These are phyloP conservation scores for Neospora caninum DNA, from an alignment of 169 alveolate genomes.

Conservation along the genomic window DNA sequence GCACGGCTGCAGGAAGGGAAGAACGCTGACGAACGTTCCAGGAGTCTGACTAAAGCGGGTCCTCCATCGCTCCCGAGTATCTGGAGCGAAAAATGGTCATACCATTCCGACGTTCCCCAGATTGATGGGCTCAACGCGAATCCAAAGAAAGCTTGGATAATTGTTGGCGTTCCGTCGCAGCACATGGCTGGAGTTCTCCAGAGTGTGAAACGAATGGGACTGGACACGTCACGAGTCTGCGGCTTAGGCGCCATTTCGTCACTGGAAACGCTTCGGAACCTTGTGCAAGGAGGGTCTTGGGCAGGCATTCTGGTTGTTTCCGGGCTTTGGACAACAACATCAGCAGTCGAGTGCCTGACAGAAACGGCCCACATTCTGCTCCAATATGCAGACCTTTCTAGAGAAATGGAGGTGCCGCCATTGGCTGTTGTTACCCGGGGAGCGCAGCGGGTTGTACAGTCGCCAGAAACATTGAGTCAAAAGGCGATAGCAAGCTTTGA, in stretches of 20 bases:
- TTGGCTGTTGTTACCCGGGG: slow-evolving; percentile 8
- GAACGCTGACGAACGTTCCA: neutral
- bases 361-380: slow-evolving; percentile 27
- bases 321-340: neutral
- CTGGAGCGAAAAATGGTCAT: neutral
- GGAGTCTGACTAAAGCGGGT: neutral
- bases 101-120: neutral
- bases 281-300: neutral
- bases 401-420: neutral
- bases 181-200: neutral
- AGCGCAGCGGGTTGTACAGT: neutral
- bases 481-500: neutral
- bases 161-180: slow-evolving; percentile 21
- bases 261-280: neutral
- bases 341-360: neutral
- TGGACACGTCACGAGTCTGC: neutral
- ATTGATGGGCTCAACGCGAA: neutral
- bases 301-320: neutral
- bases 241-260: neutral
- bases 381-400: neutral
- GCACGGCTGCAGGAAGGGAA: neutral
- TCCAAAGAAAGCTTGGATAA: neutral
- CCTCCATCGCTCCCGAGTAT: neutral
- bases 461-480: neutral
- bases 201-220: neutral